Conservation (phyloP, 2,329 filamentous ascomycete species). For the Aspergillus carbonarius region DNA sequence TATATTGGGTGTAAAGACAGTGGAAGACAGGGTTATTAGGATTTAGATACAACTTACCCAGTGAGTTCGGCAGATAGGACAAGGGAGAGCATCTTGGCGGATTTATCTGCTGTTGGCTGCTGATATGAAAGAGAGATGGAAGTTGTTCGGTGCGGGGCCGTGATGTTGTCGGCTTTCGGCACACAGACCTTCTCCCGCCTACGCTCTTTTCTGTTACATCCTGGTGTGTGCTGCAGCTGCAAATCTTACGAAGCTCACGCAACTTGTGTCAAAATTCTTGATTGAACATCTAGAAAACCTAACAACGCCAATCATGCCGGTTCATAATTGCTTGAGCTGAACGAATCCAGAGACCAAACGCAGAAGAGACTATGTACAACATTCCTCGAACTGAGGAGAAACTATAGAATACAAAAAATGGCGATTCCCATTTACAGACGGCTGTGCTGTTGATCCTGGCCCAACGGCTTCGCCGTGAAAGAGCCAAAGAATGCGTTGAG, state of each 20-base stretch:
- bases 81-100: slow-evolving; percentile 40
- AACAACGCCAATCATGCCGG: background rate
- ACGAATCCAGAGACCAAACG: background rate
- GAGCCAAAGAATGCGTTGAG: slow-evolving; percentile 78
- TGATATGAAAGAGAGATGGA: background rate
- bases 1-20: background rate
- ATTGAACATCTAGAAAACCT: background rate
- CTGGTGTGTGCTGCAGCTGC: background rate
- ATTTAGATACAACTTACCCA: slow-evolving; percentile 30
- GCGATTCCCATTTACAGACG: slow-evolving; percentile 28
- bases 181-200: background rate
- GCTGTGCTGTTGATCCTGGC: slow-evolving; percentile 35
- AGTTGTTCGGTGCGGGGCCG: slow-evolving; percentile 14
- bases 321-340: background rate
- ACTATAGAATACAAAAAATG: slow-evolving; percentile 14
- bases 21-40: background rate
- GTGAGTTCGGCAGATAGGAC: slow-evolving; percentile 38
- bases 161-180: slow-evolving; percentile 4
- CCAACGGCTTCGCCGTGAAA: slow-evolving; percentile 62
- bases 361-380: background rate
- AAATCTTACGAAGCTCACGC: no score
- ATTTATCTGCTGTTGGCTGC: background rate
- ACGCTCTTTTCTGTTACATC: background rate
- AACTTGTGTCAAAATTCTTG: no score
- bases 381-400: background rate